Evolutionary conservation across 495 filamentous ascomycete species (phyloP), one percentile per base, ranked within the genome.

Genomic region (Evernia prunastri): DNA sequence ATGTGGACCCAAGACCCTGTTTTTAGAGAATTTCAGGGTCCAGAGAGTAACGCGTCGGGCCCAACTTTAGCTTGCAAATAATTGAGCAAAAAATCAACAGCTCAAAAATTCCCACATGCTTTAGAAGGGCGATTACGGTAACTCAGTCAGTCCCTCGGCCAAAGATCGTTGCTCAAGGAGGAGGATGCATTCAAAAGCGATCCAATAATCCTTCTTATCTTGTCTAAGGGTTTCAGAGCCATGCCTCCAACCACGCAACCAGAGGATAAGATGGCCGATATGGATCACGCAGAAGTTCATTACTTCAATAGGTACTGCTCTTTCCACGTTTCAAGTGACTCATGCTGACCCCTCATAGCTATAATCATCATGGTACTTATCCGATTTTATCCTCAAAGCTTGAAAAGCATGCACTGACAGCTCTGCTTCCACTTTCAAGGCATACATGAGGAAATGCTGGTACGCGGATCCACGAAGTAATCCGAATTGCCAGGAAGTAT

Each of bases 391-490:
- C 62, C 58, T 65, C 45, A 63, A n/a, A 59, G 59, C 47, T 53
- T 63, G 47, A 45, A 68, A 51, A 61, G 61, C 33, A 64, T 63
- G 63, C 29, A 60, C 67, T 71, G 62, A 70, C 61, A 43, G 66
- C 57, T 65, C 66, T 65, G 47, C 47, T 70, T 68, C 60, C 39
- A 56, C 66, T 20, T 7, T 49, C 53, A 56, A 95, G 91, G 92
- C 72, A 96, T 97, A 69, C 92, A 97, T 72, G 92, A 97, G 81
- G 92, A 97, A 78, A 97, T 97, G 92, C 79, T 97, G 84, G 91
- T 96, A 79, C 77, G 89, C 88, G 69, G 57, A 56, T 36, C 29
- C 56, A 58, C 33, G 47, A 33, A 43, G 29, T 23, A 18, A 51
- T 17, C 18, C 27, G 37, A 51, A 23, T 39, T 40, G 42, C 39